A percentile compares a stretch with the other conserved stretches of the same genome.
Evolutionary conservation across 176 grass and related monocot species (phyloP).

Genomic region (Ampelocalamus luodianensis): DNA sequence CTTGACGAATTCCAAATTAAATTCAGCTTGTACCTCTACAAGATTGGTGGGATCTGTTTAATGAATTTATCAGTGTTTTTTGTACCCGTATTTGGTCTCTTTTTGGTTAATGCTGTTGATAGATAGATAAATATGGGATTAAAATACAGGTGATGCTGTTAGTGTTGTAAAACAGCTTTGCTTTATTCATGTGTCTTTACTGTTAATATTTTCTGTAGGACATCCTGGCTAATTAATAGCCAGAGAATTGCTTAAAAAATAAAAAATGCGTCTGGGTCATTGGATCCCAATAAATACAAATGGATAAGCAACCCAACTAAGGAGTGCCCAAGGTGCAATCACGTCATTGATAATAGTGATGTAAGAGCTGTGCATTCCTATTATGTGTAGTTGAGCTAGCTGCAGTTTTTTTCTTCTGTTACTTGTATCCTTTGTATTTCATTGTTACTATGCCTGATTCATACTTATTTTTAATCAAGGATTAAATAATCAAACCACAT

Average conservation of each 20-base stretch:
- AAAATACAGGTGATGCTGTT: conserved; percentile 8
- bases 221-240: conserved; percentile 81
- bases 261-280: conserved; percentile 57
- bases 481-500: conserved; percentile 17
- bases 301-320: conserved; percentile 83
- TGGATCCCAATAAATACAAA: conserved; percentile 67
- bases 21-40: not conserved
- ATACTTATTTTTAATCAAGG: not conserved
- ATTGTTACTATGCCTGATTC: not conserved
- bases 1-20: conserved; percentile 5
- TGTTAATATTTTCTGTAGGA: conserved; percentile 58
- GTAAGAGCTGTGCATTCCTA: conserved; percentile 55
- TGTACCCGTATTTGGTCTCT: not conserved
- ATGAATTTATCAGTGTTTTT: not conserved
- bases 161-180: not conserved
- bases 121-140: not conserved
- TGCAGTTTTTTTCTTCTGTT: not conserved
- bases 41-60: conserved; percentile 22
- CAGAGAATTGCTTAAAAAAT: too few relatives aligned
- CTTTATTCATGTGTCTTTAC: conserved; percentile 32
- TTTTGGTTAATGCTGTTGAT: conserved; percentile 9
- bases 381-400: not conserved
- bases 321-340: conserved; percentile 77
- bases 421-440: conserved; percentile 4
- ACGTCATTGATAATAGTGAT: conserved; percentile 91